Conservation (phyloP, 2,329 filamentous ascomycete genomes). For the Capronia coronata region DNA sequence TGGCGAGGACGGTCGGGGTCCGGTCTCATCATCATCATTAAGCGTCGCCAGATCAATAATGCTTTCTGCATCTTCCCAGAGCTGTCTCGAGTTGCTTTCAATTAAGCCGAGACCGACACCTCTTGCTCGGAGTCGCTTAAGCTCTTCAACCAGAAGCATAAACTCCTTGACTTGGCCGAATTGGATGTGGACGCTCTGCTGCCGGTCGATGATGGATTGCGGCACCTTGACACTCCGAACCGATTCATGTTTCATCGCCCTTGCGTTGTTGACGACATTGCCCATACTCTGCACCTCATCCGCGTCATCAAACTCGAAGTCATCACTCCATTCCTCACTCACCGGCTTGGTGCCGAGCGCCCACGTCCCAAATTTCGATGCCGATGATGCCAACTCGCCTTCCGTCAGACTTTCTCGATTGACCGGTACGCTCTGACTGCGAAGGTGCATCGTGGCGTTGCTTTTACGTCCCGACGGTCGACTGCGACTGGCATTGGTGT, state of each 20-base stretch:
- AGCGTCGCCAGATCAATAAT: slow-evolving; percentile 62
- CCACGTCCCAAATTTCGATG: slow-evolving; percentile 59
- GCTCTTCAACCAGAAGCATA: slow-evolving; percentile 57
- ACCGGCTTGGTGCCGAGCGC: slow-evolving; percentile 60
- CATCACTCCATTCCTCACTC: slow-evolving; percentile 63
- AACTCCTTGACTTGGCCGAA: slow-evolving; percentile 59
- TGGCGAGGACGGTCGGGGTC: slow-evolving; percentile 47
- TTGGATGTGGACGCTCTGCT: slow-evolving; percentile 59
- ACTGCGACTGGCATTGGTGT: slow-evolving; percentile 50
- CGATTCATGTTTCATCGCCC: slow-evolving; percentile 22
- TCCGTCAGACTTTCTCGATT: slow-evolving; percentile 46
- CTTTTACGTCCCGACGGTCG: slow-evolving; percentile 52
- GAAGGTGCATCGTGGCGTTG: slow-evolving; percentile 55
- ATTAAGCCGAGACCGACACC: slow-evolving; percentile 50
- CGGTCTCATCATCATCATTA: slow-evolving; percentile 52
- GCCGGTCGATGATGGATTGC: slow-evolving; percentile 56
- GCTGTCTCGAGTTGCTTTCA: slow-evolving; percentile 46
- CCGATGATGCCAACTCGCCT: slow-evolving; percentile 46
- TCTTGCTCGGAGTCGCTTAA: slow-evolving; percentile 55
- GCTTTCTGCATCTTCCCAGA: slow-evolving; percentile 60
- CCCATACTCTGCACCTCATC: slow-evolving; percentile 34
- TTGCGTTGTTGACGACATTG: slow-evolving; percentile 10
- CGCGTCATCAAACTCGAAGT: slow-evolving; percentile 58
- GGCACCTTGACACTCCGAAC: slow-evolving; percentile 47
- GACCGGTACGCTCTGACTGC: slow-evolving; percentile 61